Percentiles rank a stretch among this genome's conserved stretches.
Conservation (phyloP, 2,329 filamentous ascomycete species). For the Alternaria sp. region DNA sequence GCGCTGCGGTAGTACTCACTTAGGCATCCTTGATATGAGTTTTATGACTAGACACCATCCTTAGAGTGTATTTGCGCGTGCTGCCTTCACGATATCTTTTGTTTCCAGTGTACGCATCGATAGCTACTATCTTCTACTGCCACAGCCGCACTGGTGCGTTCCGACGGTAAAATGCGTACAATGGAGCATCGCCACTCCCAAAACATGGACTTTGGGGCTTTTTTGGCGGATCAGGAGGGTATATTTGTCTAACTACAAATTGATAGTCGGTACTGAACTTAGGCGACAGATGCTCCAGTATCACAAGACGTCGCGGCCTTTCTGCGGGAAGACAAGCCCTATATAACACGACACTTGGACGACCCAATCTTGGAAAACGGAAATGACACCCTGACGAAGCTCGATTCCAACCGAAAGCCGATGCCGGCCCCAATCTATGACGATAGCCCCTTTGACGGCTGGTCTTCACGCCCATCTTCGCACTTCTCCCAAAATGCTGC, state of each 20-base stretch:
- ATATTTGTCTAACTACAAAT: neutral
- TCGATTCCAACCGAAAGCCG: neutral
- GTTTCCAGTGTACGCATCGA: neutral
- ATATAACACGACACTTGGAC: neutral
- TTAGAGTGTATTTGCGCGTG: neutral
- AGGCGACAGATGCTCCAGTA: neutral
- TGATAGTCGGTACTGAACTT: neutral
- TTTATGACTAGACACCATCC: neutral
- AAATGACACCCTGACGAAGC: rapidly evolving
- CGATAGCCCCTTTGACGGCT: rapidly evolving
- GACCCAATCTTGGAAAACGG: neutral
- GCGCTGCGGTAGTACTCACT: neutral
- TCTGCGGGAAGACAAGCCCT: neutral
- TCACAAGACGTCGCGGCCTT: neutral
- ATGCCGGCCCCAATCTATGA: neutral
- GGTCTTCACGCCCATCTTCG: neutral
- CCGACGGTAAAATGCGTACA: neutral
- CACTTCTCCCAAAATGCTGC: neutral
- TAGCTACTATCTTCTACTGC: rapidly evolving
- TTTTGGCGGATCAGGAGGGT: neutral
- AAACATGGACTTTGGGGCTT: rapidly evolving
- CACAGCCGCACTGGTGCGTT: neutral
- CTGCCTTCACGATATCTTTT: neutral
- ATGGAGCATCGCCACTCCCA: neutral
- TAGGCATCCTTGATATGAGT: neutral